Conservation (phyloP, 2,329 filamentous ascomycete species). For the Grosmannia clavigera region DNA sequence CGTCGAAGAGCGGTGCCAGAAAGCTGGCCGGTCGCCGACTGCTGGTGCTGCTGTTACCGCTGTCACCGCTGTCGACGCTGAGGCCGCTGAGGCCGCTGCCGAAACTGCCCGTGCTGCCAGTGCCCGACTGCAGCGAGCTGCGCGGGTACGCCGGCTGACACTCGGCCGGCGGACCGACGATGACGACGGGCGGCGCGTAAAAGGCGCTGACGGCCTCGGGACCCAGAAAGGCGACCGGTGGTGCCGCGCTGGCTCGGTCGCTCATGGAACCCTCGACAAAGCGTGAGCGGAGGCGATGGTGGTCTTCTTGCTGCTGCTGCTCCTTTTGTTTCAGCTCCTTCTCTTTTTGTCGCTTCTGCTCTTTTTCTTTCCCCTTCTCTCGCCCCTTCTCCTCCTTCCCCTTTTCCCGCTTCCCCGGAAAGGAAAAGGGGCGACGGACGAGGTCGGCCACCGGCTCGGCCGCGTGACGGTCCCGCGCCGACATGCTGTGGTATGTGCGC, state of each 20-base stretch:
- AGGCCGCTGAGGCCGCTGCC: neutral
- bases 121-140: constrained; percentile 5
- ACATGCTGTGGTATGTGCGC: neutral
- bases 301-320: neutral
- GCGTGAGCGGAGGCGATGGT: constrained; percentile 25
- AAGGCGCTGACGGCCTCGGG: constrained; percentile 3
- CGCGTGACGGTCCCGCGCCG: neutral
- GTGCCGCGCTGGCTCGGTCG: constrained; percentile 59
- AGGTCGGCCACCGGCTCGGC: neutral
- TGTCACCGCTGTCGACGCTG: neutral
- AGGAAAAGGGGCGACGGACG: constrained; percentile 5
- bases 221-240: constrained; percentile 52
- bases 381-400: neutral
- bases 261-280: constrained; percentile 80
- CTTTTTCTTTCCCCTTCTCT: neutral
- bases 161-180: neutral
- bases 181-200: neutral
- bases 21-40: constrained; percentile 14
- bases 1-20: constrained; percentile 21
- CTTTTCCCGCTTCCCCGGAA: neutral
- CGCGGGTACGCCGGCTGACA: constrained; percentile 4
- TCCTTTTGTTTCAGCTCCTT: neutral
- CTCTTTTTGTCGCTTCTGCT: neutral
- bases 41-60: neutral
- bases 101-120: neutral